These are phyloP conservation scores for Stagonosporopsis rhizophila DNA, from an alignment of 2,329 filamentous ascomycete genomes.

Conservation along the genomic window DNA sequence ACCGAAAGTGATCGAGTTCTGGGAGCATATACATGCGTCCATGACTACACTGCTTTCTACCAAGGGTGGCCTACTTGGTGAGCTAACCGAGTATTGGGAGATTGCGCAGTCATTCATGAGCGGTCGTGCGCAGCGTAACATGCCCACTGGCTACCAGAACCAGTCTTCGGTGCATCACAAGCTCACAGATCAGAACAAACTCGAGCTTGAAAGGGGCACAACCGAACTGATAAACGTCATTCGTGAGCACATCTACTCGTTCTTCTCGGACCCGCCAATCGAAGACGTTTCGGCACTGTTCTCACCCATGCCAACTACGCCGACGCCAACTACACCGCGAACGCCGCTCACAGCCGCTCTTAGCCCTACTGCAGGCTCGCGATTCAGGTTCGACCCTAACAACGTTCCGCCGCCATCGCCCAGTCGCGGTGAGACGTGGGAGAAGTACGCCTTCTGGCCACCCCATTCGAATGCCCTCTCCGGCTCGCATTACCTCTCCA, in stretches of 20 bases:
- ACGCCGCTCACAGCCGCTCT: conserved; percentile 63
- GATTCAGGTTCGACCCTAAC: conserved; percentile 80
- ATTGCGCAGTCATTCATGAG: conserved; percentile 89
- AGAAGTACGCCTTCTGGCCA: conserved; percentile 95
- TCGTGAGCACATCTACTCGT: conserved; percentile 76
- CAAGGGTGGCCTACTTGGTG: conserved; percentile 80
- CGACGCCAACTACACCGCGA: conserved; percentile 66
- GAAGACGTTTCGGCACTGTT: conserved; percentile 90
- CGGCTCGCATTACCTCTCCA: conserved; percentile 87
- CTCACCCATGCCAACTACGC: conserved; percentile 77
- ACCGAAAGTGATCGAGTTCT: conserved; percentile 82
- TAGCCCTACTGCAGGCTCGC: conserved; percentile 68
- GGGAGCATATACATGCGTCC: conserved; percentile 85
- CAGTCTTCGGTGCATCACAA: conserved; percentile 83
- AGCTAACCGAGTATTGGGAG: conserved; percentile 94
- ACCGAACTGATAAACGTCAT: conserved; percentile 85
- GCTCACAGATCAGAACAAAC: conserved; percentile 73
- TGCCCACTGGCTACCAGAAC: conserved; percentile 82
- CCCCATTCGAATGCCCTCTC: conserved; percentile 91
- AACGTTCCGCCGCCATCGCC: conserved; percentile 79
- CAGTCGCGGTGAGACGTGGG: conserved; percentile 81
- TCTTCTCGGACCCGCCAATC: conserved; percentile 87
- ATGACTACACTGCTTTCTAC: conserved; percentile 75
- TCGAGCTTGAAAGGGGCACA: conserved; percentile 76
- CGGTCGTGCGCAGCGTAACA: conserved; percentile 78